A percentile compares a stretch with the other conserved stretches of the same genome.
These are phyloP conservation scores for Xerocomellus intermedius DNA, from an alignment of 768 basidiomycete genomes.

Conservation along the genomic window DNA sequence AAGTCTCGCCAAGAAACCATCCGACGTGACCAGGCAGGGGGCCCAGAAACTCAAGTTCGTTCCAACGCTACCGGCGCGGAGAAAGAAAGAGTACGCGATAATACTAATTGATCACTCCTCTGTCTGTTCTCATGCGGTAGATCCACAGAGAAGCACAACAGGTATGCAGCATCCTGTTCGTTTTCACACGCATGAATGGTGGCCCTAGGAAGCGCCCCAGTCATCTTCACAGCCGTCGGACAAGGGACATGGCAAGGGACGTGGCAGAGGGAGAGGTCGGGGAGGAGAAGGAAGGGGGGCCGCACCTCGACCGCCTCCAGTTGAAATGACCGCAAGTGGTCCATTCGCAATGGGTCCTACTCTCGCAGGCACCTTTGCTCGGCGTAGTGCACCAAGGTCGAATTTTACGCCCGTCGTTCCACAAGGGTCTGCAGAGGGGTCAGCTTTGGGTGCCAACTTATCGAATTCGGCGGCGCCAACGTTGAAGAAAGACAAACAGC, in stretches of 20 bases:
- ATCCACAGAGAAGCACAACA: slow-evolving; percentile 58
- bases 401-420: slow-evolving; percentile 54
- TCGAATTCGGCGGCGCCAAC: slow-evolving; percentile 50
- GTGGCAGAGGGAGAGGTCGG: slow-evolving; percentile 50
- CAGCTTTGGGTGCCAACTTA: slow-evolving; percentile 48
- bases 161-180: slow-evolving; percentile 38
- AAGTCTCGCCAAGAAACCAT: slow-evolving; percentile 68
- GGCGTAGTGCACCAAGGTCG: slow-evolving; percentile 51
- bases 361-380: slow-evolving; percentile 53
- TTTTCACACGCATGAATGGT: slow-evolving; percentile 2
- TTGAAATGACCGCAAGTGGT: slow-evolving; percentile 82
- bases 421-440: slow-evolving; percentile 33
- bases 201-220: slow-evolving; percentile 47
- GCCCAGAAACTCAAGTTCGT: slow-evolving; percentile 79
- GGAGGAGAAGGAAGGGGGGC: slow-evolving; percentile 53
- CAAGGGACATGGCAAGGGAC: slow-evolving; percentile 44
- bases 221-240: slow-evolving; percentile 33
- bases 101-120: slow-evolving; percentile 1
- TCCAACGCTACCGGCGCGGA: slow-evolving; percentile 69
- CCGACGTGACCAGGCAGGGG: slow-evolving; percentile 72
- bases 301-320: slow-evolving; percentile 45
- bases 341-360: slow-evolving; percentile 87
- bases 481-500: slow-evolving; percentile 45
- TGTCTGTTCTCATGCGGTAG: slow-evolving; percentile 13
- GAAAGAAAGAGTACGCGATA: slow-evolving; percentile 74